Base-by-base conservation (phyloP, 2,329 filamentous ascomycete genomes). In the Cladophialophora psammophila region DNA sequence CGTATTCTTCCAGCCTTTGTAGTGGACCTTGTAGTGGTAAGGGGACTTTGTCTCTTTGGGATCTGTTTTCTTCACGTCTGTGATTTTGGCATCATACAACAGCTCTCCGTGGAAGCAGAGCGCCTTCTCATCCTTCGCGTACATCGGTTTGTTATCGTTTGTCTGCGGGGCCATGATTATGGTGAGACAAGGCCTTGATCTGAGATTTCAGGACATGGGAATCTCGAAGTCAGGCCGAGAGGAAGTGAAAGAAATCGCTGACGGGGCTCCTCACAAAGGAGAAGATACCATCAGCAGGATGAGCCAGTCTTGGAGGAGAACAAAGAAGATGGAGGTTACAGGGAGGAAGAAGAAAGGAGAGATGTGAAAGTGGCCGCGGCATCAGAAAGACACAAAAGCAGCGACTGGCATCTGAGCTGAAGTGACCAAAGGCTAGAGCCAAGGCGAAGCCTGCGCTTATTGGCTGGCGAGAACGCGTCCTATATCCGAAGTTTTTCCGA, bases 1-100 rank as follows among this genome's bases (percentile, higher is more conserved):
- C 86, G 93, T 97, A 79, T 94, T 94, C 85, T 99, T 99, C 95
- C 95, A 99, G 76, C 95, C 95, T 81, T 98, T 98, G 84, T 99
- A 99, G 81, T 99, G 95, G 63, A 99, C 91, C 76, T 92, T 91
- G 82, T 96, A 99, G 78, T 93, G 88, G 76, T 88, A 93, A 38
- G 90, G 88, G 68, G 90, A 90, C 78, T 88, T 89, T 79, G 91
- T 90, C 75, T 90, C 90, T 53, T 83, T 83, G 6, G 81, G 78
- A 68, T 90, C 87, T 75, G 85, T 84, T 78, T 83, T 81, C 73
- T 86, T 88, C 36, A 92, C 85, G 71, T 97, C 94, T 71, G 96
- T 87, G 60, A 99, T 90, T 81, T 98, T 98, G 72, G 95, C 95
- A 80, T 99, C 95, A 77, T 99, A 99, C 60, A 99, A 88, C 81